Evolutionary conservation across 2,329 filamentous ascomycete genomes (phyloP), one percentile per base, ranked within the genome.

Genomic region (Trichoderma harzianum): DNA sequence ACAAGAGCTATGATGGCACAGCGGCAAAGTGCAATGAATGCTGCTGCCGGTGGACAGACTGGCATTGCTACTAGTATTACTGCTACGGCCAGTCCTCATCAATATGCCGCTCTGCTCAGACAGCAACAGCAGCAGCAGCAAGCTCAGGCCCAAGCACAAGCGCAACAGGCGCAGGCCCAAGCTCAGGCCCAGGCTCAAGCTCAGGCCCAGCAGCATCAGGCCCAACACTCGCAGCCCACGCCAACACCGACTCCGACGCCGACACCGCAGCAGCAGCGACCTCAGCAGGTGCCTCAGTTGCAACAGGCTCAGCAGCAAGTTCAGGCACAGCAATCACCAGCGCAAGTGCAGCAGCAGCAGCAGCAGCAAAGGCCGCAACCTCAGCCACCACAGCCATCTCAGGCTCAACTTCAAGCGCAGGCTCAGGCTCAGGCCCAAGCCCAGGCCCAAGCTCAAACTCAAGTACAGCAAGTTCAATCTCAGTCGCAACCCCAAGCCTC

Each of bases 101-200:
- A 90, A 73, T 89, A 90, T 76, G 88, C 88, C 1, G 87, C 88
- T 70, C 80, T 89, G 39, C 83, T 90, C 10, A 81, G 88, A 58
- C 86, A 88, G 51, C 88, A 89, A 75, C 87, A 89, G 73, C 86
- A 88, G 73, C 78, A 79, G n/a, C 75, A 75, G 21, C 76, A 76
- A 73, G 63, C 63, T n/a, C 63, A 77, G 68, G 79, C 76, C 34
- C 86, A 88, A 72, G 82, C 83, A 32, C 85, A 81, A 12, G 76
- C 74, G 4, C 76, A 76, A 12, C 73, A 72, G 18, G 67, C 71
- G 12, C 70, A 75, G 39, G 71, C 73, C 12, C 74, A 75, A 43
- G 71, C 70, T 21, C 74, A 73, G 39, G 58, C 69, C 32, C 73
- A 74, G 72, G 43, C 43, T 1, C 61, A 36, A 10, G 43, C 47